These are phyloP conservation scores for Scutellaria baicalensis DNA, from an alignment of 257 asterid species.

Conservation along the genomic window DNA sequence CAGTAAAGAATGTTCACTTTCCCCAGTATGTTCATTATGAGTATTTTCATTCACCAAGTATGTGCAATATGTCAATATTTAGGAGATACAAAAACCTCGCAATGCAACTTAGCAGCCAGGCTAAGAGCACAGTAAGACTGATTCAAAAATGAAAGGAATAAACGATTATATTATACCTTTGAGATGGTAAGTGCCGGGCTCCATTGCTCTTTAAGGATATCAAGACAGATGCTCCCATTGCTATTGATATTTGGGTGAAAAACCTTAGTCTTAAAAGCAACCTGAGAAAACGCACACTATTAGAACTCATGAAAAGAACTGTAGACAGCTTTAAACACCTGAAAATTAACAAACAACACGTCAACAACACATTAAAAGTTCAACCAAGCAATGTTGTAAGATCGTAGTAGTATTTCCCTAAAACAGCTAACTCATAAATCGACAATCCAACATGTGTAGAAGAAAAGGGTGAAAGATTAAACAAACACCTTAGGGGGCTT, in stretches of 20 bases:
- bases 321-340: background rate
- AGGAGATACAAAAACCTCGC: background rate
- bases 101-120: no score
- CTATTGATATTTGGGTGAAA: slow-evolving; percentile 30
- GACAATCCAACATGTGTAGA: background rate
- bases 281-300: slow-evolving; percentile 11
- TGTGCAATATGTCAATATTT: background rate
- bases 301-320: background rate
- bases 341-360: background rate
- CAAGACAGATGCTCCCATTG: slow-evolving; percentile 33
- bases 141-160: background rate
- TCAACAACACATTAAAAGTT: background rate
- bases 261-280: slow-evolving; percentile 33
- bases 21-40: background rate
- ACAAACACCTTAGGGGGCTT: slow-evolving; percentile 22
- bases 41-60: background rate
- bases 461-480: background rate
- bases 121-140: no score
- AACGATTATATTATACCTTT: slow-evolving; percentile 10
- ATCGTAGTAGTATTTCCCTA: background rate
- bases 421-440: background rate
- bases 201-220: slow-evolving; percentile 34
- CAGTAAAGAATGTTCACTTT: background rate
- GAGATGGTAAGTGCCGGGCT: slow-evolving; percentile 31
- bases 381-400: background rate